A percentile compares a stretch with the other conserved stretches of the same genome.
phyloP scores from a whole-genome alignment of 2,329 filamentous ascomycete genomes.

The Dactylellina drechsleri region DNA sequence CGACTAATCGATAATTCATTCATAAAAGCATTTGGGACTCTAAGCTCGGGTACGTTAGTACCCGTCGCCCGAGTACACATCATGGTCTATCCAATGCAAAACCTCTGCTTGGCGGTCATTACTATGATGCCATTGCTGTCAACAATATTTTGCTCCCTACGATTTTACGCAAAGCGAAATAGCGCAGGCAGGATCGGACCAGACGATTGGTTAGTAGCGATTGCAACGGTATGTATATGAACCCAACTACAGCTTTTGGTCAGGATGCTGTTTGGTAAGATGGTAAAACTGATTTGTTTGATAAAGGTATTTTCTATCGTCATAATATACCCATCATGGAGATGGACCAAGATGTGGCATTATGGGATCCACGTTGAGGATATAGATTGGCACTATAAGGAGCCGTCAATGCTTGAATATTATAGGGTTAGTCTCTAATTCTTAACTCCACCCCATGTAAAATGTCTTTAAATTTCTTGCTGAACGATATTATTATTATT shows the following conservation, averaged over 20 bases:
- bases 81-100: slow-evolving; percentile 54
- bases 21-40: slow-evolving; percentile 8
- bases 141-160: slow-evolving; percentile 34
- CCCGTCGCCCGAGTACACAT: slow-evolving; percentile 16
- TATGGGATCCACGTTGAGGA: slow-evolving; percentile 51
- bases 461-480: background rate
- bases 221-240: slow-evolving; percentile 47
- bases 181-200: slow-evolving; percentile 43
- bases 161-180: slow-evolving; percentile 48
- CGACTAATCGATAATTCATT: slow-evolving; percentile 1
- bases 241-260: background rate
- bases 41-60: slow-evolving; percentile 3
- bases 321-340: slow-evolving; percentile 53
- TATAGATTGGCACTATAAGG: slow-evolving; percentile 47
- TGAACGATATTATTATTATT: background rate
- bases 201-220: slow-evolving; percentile 48
- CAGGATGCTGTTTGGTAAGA: background rate
- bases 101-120: slow-evolving; percentile 53
- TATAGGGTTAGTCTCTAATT: slow-evolving; percentile 32
- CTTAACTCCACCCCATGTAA: too few species aligned
- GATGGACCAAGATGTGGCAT: slow-evolving; percentile 48
- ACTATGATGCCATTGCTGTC: slow-evolving; percentile 52
- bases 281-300: background rate
- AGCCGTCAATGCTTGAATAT: slow-evolving; percentile 45
- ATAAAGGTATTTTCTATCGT: slow-evolving; percentile 41